Evolutionary conservation across 768 basidiomycete genomes (phyloP).

Genomic region (Boletales sp.): DNA sequence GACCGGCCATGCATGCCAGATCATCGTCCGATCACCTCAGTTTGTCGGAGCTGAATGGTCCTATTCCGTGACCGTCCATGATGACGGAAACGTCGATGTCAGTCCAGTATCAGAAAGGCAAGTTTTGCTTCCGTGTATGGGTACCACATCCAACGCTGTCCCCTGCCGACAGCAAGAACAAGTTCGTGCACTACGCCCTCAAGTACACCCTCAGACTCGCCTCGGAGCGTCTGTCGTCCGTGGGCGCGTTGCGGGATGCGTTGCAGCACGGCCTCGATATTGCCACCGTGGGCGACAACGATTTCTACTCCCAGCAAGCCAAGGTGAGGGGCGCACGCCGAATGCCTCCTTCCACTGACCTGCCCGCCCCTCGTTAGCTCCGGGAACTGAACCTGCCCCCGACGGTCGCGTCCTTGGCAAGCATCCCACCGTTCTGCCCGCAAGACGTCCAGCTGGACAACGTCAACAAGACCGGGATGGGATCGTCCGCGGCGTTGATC

Average conservation of each 20-base stretch:
- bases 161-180: constrained; percentile 58
- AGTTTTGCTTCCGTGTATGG: background rate
- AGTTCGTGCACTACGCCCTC: constrained; percentile 90
- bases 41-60: constrained; percentile 80
- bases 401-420: constrained; percentile 57
- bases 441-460: constrained; percentile 66
- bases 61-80: constrained; percentile 49
- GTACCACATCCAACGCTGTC: constrained; percentile 1
- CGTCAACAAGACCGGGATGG: constrained; percentile 98
- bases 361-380: constrained; percentile 44
- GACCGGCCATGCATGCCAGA: constrained; percentile 33
- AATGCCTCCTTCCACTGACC: background rate
- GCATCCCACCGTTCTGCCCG: constrained; percentile 72
- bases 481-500: constrained; percentile 95
- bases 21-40: constrained; percentile 87
- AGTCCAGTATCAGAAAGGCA: constrained; percentile 21
- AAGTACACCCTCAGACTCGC: constrained; percentile 70
- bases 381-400: constrained; percentile 56
- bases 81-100: constrained; percentile 27
- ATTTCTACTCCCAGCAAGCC: constrained; percentile 93
- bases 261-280: constrained; percentile 65
- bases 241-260: constrained; percentile 36
- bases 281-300: constrained; percentile 88
- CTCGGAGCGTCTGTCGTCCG: constrained; percentile 39
- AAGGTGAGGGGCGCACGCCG: constrained; percentile 46